Base-by-base conservation (phyloP, 768 basidiomycete species). In the Agrocybe praecox region DNA sequence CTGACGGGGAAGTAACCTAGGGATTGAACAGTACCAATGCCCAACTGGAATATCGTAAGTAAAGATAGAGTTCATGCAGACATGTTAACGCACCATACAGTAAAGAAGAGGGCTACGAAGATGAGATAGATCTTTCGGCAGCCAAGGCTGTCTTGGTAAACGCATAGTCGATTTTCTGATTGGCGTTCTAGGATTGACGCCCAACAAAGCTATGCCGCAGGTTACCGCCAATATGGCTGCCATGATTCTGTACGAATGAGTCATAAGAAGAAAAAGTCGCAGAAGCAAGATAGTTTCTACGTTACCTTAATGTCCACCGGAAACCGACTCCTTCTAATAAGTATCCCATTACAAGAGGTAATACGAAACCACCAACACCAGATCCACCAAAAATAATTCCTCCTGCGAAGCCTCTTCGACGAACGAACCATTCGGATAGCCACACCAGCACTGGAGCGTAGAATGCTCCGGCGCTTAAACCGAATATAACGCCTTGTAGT, bases 361-460 rank as follows among this genome's bases (percentile, higher is more conserved):
- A 32, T 11, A 54, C 47, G 26, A 58, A 58, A 12, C 57, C 57
- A 49, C 57, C 57, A 17, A 58, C 34, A 29, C 57, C 57, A 24
- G 57, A 44, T 23, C 57, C 57, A 18, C 57, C 57, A 24, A 58
- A 58, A 11, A 58, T 58, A 18, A 58, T 54, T 14, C 57, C 57
- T 7, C 57, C 57, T 34, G 57, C 57, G 12, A 58, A 52, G 12
- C 57, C 57, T 33, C 57, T 40, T 33, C 53, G 40, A 12, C 14
- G 19, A 14, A 58, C 52, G 15, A 58, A 58, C 57, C 57, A 58
- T 21, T 58, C 57, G n/a, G 57, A 58, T 8, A 58, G 53, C 52
- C 57, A 58, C 21, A 58, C 53, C 32, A 58, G 52, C 18, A 58
- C 50, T 8, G 57, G 57, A 19, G 52, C 57, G 19, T 58, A 58